These are phyloP conservation scores for Eucalyptus pauciflora DNA, from an alignment of 345 rosid species.

Conservation along the genomic window DNA sequence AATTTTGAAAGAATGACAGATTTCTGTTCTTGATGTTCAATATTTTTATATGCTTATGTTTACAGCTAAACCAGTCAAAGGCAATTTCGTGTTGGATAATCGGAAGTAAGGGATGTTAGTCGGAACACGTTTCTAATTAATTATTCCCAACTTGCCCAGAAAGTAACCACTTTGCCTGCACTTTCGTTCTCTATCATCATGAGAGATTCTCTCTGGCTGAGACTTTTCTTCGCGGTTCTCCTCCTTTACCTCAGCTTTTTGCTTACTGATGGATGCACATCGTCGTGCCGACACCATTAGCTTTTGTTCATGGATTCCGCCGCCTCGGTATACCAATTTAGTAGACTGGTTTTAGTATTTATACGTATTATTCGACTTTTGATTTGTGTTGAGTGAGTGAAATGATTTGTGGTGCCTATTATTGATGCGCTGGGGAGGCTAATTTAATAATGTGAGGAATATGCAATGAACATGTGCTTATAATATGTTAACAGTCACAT, in stretches of 20 bases:
- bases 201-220: neutral
- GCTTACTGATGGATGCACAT: neutral
- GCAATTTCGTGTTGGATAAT: neutral
- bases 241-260: neutral
- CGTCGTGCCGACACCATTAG: neutral
- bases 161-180: neutral
- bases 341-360: neutral
- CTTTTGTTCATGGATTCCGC: neutral
- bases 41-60: neutral
- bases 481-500: neutral
- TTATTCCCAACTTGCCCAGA: neutral
- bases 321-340: neutral
- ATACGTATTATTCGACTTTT: neutral
- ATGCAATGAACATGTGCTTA: neutral
- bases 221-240: neutral
- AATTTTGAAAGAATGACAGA: neutral
- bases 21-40: neutral
- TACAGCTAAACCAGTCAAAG: neutral
- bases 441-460: neutral
- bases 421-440: neutral
- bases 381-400: neutral
- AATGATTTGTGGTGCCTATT: neutral
- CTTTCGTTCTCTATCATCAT: neutral
- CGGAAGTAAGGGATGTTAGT: neutral
- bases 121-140: neutral